Conservation (phyloP, 805 yeast species). For the Yamadazyma kitorensis region DNA sequence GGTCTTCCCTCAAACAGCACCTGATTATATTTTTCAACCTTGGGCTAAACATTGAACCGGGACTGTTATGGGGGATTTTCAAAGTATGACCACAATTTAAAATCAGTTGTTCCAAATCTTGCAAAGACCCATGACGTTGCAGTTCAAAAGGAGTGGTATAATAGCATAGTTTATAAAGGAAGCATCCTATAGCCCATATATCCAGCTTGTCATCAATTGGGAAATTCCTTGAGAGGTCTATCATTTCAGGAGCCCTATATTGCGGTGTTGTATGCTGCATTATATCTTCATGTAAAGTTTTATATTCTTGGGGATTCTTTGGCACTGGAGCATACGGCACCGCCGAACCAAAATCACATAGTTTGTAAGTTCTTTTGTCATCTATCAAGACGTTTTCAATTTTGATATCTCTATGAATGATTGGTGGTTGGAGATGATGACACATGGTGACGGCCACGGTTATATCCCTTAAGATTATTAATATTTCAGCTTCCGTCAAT, state of each 20-base stretch:
- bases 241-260: conserved; percentile 82
- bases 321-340: conserved; percentile 66
- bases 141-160: conserved; percentile 81
- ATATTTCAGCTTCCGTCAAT: conserved; percentile 64
- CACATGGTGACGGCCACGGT: conserved; percentile 74
- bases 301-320: conserved; percentile 55
- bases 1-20: conserved; percentile 61
- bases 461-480: conserved; percentile 65
- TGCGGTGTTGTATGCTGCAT: conserved; percentile 83
- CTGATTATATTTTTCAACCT: conserved; percentile 62
- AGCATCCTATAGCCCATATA: conserved; percentile 82
- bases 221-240: conserved; percentile 62
- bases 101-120: conserved; percentile 57
- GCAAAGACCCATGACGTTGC: conserved; percentile 31
- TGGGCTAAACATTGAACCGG: conserved; percentile 50
- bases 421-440: conserved; percentile 69
- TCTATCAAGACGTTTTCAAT: conserved; percentile 77
- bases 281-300: conserved; percentile 61
- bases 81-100: conserved; percentile 52
- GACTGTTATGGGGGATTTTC: conserved; percentile 44
- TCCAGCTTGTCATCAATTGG: conserved; percentile 82
- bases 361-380: conserved; percentile 54
- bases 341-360: conserved; percentile 84
- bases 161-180: conserved; percentile 73
- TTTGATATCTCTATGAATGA: conserved; percentile 77